phyloP scores from a whole-genome alignment of 441 rosid genomes.

The California macrophylla region DNA sequence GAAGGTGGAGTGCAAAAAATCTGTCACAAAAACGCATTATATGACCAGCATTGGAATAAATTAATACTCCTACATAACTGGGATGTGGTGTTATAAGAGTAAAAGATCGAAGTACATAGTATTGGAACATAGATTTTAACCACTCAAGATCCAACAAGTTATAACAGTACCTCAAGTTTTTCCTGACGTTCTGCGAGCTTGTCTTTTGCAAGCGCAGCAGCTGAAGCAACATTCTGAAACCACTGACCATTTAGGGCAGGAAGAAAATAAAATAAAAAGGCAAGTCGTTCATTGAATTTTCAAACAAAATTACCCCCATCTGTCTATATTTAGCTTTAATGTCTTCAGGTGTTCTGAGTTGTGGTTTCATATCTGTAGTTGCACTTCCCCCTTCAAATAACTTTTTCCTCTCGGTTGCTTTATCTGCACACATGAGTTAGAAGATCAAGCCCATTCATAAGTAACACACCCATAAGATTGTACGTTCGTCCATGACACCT shows the following conservation, averaged over 20 bases:
- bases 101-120: background rate
- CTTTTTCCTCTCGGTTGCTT: conserved; percentile 44
- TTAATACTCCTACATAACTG: background rate
- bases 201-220: conserved; percentile 69
- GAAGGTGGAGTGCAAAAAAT: background rate
- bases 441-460: conserved; percentile 16
- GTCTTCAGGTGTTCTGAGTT: conserved; percentile 69
- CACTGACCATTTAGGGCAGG: conserved; percentile 11
- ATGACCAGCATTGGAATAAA: background rate
- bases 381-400: conserved; percentile 57
- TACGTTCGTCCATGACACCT: conserved; percentile 29
- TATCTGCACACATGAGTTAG: conserved; percentile 33
- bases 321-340: conserved; percentile 75
- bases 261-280: conserved; percentile 16
- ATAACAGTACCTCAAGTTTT: conserved; percentile 60
- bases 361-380: conserved; percentile 45
- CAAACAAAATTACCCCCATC: conserved; percentile 39
- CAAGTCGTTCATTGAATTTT: background rate
- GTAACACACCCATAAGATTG: background rate
- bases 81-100: background rate
- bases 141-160: conserved; percentile 5
- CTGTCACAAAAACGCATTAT: background rate
- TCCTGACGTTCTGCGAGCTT: conserved; percentile 72
- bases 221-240: conserved; percentile 65
- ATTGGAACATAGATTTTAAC: background rate